Base-by-base conservation (phyloP, 257 asterid species). In the Ilex aquifolium region DNA sequence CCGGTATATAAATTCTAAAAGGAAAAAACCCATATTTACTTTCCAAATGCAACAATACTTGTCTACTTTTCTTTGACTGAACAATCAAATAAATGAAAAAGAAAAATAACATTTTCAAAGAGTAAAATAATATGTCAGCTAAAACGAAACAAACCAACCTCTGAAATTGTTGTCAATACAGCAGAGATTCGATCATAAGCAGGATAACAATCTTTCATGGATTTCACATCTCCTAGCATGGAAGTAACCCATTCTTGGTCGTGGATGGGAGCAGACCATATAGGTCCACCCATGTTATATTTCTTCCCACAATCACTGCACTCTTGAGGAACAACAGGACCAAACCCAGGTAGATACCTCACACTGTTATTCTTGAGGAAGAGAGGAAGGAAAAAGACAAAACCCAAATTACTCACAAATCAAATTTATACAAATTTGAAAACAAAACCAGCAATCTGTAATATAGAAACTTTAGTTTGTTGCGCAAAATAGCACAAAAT, bases 261-360 rank as follows among this genome's bases (percentile, higher is more conserved):
- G 65, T 89, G 99, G 74, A 92, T 92, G 29, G 99, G 95, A 48
- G 96, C 97, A 48, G 97, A 87, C 99, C 99, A 92, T 60, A 92
- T 85, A 56, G 99, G 99, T 60, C 99, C 99, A 36, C 99, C 99
- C 99, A 92, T 92, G 71, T 89, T 87, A 71, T 76, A 93, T 65
- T 85, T 90, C 79, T 93, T 93, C 58, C 99, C 95, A 76, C 99
- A 93, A 62, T 93, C 92, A 63, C 77, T 82, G 80, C 99, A 93
- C 53, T 82, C 96, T 84, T 84, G 97, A 62, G 82, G 67, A 72
- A 90, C 95, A 58, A 65, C 76, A 59, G 99, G 99, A 62, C 96
- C 99, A 60, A 93, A 93, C 73, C 99, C 97, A 73, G 99, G 97
- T 56, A 85, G 95, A 73, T 81, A 74, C 68, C 89, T 81, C 66